Evolutionary conservation across 768 basidiomycete genomes (phyloP).

Genomic region (Kwoniella newhampshirensis): DNA sequence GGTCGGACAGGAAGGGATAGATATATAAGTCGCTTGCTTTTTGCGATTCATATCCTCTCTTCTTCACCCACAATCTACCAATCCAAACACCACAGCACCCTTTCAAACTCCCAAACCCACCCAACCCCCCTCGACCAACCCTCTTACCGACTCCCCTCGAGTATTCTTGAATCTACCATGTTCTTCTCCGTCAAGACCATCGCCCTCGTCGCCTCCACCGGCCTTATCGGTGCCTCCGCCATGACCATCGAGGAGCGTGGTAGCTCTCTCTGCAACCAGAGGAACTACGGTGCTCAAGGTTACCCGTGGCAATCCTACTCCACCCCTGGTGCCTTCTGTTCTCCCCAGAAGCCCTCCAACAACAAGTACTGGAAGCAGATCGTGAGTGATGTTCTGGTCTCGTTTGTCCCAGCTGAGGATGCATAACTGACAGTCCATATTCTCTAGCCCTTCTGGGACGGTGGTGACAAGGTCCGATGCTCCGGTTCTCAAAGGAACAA

Average conservation of each 20-base stretch:
- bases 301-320: conserved; percentile 28
- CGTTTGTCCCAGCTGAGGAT: background rate
- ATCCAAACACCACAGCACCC: conserved; percentile 13
- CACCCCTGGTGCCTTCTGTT: conserved; percentile 31
- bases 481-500: conserved; percentile 1
- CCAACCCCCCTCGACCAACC: conserved; percentile 19
- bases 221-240: conserved; percentile 13
- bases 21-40: conserved; percentile 16
- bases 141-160: conserved; percentile 8
- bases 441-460: conserved; percentile 21
- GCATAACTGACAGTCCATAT: background rate
- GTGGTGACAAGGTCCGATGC: conserved; percentile 26
- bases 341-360: conserved; percentile 29
- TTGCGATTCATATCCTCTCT: background rate
- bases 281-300: conserved; percentile 29
- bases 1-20: conserved; percentile 1
- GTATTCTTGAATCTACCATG: conserved; percentile 24
- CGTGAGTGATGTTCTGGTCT: conserved; percentile 6
- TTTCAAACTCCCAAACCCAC: conserved; percentile 4
- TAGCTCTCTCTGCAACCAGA: conserved; percentile 24
- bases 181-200: conserved; percentile 30
- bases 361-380: conserved; percentile 22
- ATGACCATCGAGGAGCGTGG: conserved; percentile 15
- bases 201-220: conserved; percentile 23
- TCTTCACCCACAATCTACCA: conserved; percentile 29